Evolutionary conservation across 129 eudicot genomes (phyloP).

Genomic region (Artemisia tridentata): DNA sequence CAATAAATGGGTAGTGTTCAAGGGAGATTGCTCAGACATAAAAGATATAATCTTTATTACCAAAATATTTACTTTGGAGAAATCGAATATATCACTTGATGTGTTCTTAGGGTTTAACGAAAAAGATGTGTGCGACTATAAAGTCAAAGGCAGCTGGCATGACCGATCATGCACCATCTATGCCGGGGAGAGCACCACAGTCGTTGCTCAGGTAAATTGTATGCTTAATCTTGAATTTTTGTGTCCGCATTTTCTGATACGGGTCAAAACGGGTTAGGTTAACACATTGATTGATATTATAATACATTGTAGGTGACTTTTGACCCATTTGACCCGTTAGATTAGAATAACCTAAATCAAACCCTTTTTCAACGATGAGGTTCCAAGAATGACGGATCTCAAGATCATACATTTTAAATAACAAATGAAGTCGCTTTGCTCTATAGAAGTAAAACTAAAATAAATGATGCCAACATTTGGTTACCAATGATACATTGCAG

Average conservation of each 20-base stretch:
- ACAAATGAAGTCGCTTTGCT: no score
- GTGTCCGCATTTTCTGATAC: no score
- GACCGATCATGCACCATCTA: slow-evolving; percentile 41
- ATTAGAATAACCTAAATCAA: no score
- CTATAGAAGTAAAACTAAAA: no score
- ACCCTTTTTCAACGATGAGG: no score
- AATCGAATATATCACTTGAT: slow-evolving; percentile 30
- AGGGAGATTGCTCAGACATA: slow-evolving; percentile 36
- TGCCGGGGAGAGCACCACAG: slow-evolving; percentile 25
- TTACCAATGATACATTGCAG: no score
- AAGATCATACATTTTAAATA: no score
- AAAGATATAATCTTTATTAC: slow-evolving; percentile 31
- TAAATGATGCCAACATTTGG: no score
- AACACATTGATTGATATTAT: not conserved
- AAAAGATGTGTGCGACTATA: slow-evolving; percentile 34
- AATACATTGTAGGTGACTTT: no score
- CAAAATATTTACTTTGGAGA: slow-evolving; percentile 26
- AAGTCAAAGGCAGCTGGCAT: slow-evolving; percentile 37
- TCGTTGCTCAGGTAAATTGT: slow-evolving; percentile 34
- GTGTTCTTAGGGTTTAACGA: slow-evolving; percentile 31
- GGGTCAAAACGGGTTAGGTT: not conserved
- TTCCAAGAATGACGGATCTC: no score
- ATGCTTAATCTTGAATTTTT: no score
- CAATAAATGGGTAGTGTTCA: slow-evolving; percentile 38
- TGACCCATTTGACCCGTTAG: no score